Evolutionary conservation across 129 eudicot species (phyloP).

Genomic region (Silybum marianum): DNA sequence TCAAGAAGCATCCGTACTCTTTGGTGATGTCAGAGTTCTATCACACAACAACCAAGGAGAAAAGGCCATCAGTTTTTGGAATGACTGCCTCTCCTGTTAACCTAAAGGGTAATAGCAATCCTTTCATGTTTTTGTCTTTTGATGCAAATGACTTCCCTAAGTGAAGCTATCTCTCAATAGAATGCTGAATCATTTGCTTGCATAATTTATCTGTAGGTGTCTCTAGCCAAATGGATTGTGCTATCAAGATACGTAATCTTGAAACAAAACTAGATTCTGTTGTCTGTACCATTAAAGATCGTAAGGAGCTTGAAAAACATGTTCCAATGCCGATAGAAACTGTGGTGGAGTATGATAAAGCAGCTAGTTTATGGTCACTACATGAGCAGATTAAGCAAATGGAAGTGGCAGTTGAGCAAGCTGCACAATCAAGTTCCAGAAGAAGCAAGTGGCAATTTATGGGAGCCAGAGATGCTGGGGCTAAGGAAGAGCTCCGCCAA

Average conservation of each 20-base stretch:
- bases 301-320: constrained; percentile 92
- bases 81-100: constrained; percentile 99
- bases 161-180: not conserved
- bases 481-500: constrained; percentile 92
- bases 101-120: constrained; percentile 63
- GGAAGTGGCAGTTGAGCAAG: constrained; percentile 91
- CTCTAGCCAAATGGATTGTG: constrained; percentile 97
- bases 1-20: constrained; percentile 97
- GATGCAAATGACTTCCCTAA: constrained; percentile 7
- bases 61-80: constrained; percentile 95
- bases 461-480: constrained; percentile 99
- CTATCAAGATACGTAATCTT: constrained; percentile 92
- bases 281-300: constrained; percentile 96
- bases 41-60: constrained; percentile 95
- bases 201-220: constrained; percentile 60
- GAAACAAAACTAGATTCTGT: constrained; percentile 91
- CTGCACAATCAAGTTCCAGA: constrained; percentile 89
- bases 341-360: constrained; percentile 95
- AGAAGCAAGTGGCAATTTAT: constrained; percentile 99
- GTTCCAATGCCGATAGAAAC: constrained; percentile 98
- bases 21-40: constrained; percentile 98
- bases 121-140: constrained; percentile 11
- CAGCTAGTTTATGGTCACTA: constrained; percentile 89
- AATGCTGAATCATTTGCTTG: not conserved
- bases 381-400: constrained; percentile 92